These are phyloP conservation scores for Macrolepiota fuliginosa DNA, from an alignment of 768 basidiomycete species.

Conservation along the genomic window DNA sequence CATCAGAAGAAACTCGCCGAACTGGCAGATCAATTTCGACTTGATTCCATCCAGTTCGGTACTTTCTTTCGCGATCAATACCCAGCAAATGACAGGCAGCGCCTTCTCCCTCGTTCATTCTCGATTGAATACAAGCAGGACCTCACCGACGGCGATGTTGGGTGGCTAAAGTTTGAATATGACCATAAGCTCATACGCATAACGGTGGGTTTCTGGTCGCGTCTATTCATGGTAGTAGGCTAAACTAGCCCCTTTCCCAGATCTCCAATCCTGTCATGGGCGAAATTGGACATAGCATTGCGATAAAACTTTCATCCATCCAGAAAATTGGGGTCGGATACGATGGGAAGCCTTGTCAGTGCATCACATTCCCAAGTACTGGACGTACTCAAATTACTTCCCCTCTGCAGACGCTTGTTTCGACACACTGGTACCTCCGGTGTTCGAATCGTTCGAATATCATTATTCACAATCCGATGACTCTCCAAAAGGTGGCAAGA, in stretches of 20 bases:
- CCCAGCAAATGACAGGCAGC: constrained; percentile 24
- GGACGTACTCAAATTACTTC: not conserved
- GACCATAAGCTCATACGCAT: constrained; percentile 66
- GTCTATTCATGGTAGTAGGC: not conserved
- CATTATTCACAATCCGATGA: constrained; percentile 48
- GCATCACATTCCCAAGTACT: not conserved
- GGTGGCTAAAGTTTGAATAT: constrained; percentile 61
- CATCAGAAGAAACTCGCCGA: constrained; percentile 39
- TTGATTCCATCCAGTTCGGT: constrained; percentile 69
- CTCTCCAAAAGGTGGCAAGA: constrained; percentile 33
- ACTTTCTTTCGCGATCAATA: constrained; percentile 43
- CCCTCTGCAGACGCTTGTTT: constrained; percentile 57
- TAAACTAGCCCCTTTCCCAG: constrained; percentile 30
- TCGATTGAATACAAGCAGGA: constrained; percentile 70
- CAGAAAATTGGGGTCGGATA: constrained; percentile 58
- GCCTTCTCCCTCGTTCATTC: constrained; percentile 46
- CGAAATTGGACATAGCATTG: constrained; percentile 45
- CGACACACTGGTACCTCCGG: constrained; percentile 62
- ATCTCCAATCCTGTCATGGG: constrained; percentile 58
- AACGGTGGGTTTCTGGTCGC: constrained; percentile 37
- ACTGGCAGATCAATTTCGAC: constrained; percentile 47
- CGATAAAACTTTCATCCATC: constrained; percentile 56
- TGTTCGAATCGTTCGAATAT: constrained; percentile 59
- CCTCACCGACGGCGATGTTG: constrained; percentile 43
- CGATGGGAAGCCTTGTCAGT: constrained; percentile 66